phyloP scores from a whole-genome alignment of 208 protist species.

The Trypanosoma melophagium region DNA sequence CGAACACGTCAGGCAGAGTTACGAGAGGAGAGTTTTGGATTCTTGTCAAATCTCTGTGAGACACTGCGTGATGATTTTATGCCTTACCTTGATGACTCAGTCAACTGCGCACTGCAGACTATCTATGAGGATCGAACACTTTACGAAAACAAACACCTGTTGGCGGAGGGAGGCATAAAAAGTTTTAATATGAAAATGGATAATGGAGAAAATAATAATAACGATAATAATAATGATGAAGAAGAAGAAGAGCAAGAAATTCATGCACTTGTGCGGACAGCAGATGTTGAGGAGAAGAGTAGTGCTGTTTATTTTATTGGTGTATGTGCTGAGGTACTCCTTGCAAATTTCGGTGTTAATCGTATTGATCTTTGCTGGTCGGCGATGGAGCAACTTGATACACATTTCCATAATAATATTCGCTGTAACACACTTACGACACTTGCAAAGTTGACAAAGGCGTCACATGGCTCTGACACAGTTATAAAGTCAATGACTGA shows the following conservation, averaged over 20 bases:
- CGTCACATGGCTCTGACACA: constrained; percentile 37
- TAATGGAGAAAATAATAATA: constrained; percentile 30
- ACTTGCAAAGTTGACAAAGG: constrained; percentile 63
- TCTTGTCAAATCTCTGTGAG: constrained; percentile 83
- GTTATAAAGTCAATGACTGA: constrained; percentile 27
- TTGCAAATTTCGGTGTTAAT: constrained; percentile 41
- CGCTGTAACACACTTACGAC: constrained; percentile 62
- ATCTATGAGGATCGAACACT: constrained; percentile 61
- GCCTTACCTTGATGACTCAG: constrained; percentile 62
- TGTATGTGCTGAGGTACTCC: constrained; percentile 71
- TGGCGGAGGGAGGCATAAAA: constrained; percentile 43
- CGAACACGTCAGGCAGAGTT: constrained; percentile 48
- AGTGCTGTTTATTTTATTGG: constrained; percentile 79
- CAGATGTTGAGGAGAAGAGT: constrained; percentile 84
- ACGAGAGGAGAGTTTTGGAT: constrained; percentile 85
- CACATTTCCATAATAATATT: constrained; percentile 69
- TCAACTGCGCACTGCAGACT: constrained; percentile 58
- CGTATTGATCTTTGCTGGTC: constrained; percentile 60
- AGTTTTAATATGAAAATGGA: constrained; percentile 16
- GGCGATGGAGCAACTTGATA: constrained; percentile 39
- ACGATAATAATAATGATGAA: constrained; percentile 23
- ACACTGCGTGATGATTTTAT: constrained; percentile 60
- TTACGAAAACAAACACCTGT: constrained; percentile 64
- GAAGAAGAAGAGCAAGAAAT: constrained; percentile 58
- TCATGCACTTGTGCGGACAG: constrained; percentile 69